phyloP scores from a whole-genome alignment of 2,329 filamentous ascomycete genomes.

The Magnaporthiopsis poae region DNA sequence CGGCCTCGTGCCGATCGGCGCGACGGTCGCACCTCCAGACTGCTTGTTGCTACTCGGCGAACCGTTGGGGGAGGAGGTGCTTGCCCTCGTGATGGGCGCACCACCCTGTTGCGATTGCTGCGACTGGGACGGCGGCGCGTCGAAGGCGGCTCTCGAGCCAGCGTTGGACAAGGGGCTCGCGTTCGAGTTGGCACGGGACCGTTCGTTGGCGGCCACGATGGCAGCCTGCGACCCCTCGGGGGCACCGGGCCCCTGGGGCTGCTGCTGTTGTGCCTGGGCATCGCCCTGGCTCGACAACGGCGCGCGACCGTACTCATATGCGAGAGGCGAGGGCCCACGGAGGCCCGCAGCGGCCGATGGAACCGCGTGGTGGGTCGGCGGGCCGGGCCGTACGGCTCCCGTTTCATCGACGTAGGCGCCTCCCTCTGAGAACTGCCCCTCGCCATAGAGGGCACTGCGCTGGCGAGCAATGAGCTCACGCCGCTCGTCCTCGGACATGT shows the following conservation, averaged over 20 bases:
- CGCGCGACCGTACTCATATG: conserved; percentile 53
- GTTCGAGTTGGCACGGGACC: conserved; percentile 70
- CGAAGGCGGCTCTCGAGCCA: conserved; percentile 45
- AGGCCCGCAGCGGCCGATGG: conserved; percentile 47
- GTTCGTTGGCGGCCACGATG: conserved; percentile 34
- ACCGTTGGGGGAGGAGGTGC: conserved; percentile 73
- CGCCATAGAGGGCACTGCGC: conserved; percentile 86
- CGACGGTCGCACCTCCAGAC: conserved; percentile 54
- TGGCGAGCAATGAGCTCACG: conserved; percentile 93
- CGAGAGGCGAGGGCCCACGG: conserved; percentile 69
- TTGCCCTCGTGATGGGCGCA: conserved; percentile 56
- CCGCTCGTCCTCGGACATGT: conserved; percentile 87
- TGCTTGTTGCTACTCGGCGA: conserved; percentile 58
- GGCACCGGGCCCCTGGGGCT: conserved; percentile 8
- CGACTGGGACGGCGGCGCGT: conserved; percentile 32
- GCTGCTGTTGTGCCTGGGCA: not conserved
- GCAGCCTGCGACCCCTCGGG: conserved; percentile 39
- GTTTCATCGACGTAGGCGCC: conserved; percentile 60
- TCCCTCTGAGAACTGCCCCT: conserved; percentile 58
- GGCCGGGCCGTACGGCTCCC: conserved; percentile 51
- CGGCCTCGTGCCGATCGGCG: conserved; percentile 87
- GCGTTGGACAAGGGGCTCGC: conserved; percentile 69
- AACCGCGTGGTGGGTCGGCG: conserved; percentile 42
- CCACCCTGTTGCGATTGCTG: conserved; percentile 39
- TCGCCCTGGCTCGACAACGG: conserved; percentile 22